phyloP scores from a whole-genome alignment of 2,329 filamentous ascomycete genomes.

The Calonectria fujianensis region DNA sequence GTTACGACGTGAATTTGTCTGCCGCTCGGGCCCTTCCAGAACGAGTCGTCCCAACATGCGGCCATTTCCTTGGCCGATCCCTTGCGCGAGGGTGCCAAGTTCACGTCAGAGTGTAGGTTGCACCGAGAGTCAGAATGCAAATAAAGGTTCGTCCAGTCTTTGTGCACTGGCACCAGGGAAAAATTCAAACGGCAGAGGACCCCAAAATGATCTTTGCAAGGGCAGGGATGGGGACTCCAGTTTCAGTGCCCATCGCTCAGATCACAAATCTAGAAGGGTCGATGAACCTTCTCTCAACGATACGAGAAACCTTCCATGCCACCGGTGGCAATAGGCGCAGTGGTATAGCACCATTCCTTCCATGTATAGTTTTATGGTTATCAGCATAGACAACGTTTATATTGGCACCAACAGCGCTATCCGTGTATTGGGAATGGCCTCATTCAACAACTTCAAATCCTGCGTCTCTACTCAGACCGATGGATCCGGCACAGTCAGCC shows the following conservation, averaged over 20 bases:
- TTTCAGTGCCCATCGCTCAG: not conserved
- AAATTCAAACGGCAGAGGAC: not conserved
- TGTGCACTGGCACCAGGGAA: not conserved
- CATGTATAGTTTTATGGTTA: constrained; percentile 1
- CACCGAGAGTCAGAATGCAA: not conserved
- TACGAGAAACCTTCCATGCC: constrained; percentile 3
- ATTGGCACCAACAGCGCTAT: not conserved
- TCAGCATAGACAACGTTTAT: not conserved
- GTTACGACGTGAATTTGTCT: not conserved
- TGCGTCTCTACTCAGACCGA: not conserved
- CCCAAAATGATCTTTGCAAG: not conserved
- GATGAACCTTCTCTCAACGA: not conserved
- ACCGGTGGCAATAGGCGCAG: not conserved
- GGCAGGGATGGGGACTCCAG: not conserved
- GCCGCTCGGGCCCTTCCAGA: constrained; percentile 11
- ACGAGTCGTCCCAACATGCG: not conserved
- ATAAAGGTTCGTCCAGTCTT: constrained; percentile 1
- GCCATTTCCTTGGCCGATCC: not conserved
- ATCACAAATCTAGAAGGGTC: constrained; percentile 8
- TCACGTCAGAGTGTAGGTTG: not conserved
- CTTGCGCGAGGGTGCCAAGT: no score
- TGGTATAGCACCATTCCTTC: not conserved
- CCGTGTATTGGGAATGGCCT: not conserved
- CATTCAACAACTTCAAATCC: no score
- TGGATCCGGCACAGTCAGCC: not conserved